Evolutionary conservation across 2,329 filamentous ascomycete species (phyloP), one percentile per base, ranked within the genome.

Genomic region (Penicillium sp.): DNA sequence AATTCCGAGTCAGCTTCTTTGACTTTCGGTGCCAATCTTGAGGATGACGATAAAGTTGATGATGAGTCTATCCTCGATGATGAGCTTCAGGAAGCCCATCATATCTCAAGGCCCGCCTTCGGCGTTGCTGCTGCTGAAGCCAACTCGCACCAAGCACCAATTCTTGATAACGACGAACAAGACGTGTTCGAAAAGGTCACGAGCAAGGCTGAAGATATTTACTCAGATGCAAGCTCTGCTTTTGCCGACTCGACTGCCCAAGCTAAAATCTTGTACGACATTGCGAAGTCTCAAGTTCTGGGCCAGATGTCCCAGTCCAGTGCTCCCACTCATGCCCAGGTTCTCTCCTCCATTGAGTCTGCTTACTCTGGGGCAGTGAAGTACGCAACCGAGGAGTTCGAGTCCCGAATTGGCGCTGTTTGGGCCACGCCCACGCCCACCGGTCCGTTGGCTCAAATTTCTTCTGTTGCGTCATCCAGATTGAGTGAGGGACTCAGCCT

Each of bases 261-360:
- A 38, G 89, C 88, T 4, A 83, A 84, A n/a, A 78, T 83, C 38
- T 85, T 87, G 49, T 89, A 89, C 61, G 80, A 81, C 0, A 83
- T 83, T 21, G 88, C 87, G 9, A 83, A 85, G 62, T 86, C 86
- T 1, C 87, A 88, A 7, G 79, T 83, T 4, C 85, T 90, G 56
- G 78, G 89, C 60, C 78, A 89, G 56, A 81, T 90, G 67, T 75
- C 89, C 12, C 81, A 85, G 8, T 88, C 87, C 0, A 82, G 88
- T 9, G 85, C 50, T 16, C 59, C 60, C 21, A 53, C 48, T 5
- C 59, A 62, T 45, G 45, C 48, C 16, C 54, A 56, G 86, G 8
- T 80, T 78, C 53, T 61, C 10, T 56, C 50, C 42, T 60, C 61
- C n/a, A 58, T 62, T 31, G 60, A 63, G 36, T 61, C 60, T 3